These are phyloP conservation scores for Rhodomyrtus tomentosa DNA, from an alignment of 345 rosid genomes.

Conservation along the genomic window DNA sequence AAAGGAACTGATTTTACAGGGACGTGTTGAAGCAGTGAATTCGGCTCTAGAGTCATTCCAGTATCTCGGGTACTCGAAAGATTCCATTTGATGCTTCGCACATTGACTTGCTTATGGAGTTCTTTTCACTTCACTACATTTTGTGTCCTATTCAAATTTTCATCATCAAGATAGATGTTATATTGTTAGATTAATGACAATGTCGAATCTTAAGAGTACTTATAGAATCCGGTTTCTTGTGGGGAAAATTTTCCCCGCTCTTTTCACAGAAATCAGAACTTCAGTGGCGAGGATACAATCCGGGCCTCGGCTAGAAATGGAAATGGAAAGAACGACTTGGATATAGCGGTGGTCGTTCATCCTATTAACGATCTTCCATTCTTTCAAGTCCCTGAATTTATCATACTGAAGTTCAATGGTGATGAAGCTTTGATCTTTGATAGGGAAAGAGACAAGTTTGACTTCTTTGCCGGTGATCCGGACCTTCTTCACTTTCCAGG, in stretches of 20 bases:
- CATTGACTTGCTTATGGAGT: not conserved
- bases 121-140: not conserved
- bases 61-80: conserved; percentile 61
- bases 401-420: conserved; percentile 28
- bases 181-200: not conserved
- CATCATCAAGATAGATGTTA: not conserved
- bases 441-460: conserved; percentile 36
- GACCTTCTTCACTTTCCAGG: conserved; percentile 68
- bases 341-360: conserved; percentile 42
- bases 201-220: not conserved
- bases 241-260: not conserved
- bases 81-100: not conserved
- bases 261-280: conserved; percentile 49
- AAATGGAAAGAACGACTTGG: conserved; percentile 57
- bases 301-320: conserved; percentile 54
- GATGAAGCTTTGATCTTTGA: conserved; percentile 42
- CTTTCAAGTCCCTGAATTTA: conserved; percentile 41
- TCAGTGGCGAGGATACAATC: conserved; percentile 65
- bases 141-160: not conserved
- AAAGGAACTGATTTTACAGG: conserved; percentile 45
- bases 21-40: conserved; percentile 53
- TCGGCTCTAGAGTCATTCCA: conserved; percentile 60
- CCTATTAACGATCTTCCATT: conserved; percentile 82
- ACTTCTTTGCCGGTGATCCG: conserved; percentile 76
- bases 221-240: not conserved